Base-by-base conservation (phyloP, 306 rosid species). In the Fragaria iinumae region DNA sequence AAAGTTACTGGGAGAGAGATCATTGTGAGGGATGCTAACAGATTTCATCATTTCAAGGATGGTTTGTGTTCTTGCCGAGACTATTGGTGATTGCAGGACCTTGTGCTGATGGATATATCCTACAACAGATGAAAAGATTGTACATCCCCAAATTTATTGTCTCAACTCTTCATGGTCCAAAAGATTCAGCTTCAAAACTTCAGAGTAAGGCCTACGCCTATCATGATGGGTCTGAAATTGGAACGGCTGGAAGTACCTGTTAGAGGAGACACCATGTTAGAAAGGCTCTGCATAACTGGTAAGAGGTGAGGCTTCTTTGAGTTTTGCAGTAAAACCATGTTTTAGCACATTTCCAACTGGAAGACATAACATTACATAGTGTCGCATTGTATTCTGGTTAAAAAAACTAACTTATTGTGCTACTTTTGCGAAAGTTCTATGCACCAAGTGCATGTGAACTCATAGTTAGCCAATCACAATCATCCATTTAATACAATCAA, bases 11-110 rank as follows among this genome's bases (percentile, higher is more conserved):
- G 87, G 72, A 87, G 93, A 80, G 93, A 89, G 82, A 91, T 91
- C 75, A 83, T 86, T 60, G 65, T 91, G 80, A 91, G 93, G 88
- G 93, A 89, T 79, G 89, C 91, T 68, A 87, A 91, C 80, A 82
- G 91, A 78, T 89, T 91, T 86, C 96, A 89, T 77, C 91, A 89
- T 86, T 91, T 91, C 60, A 91, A 84, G 84, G 89, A 86, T 76
- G 96, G 90, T 36, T 39, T 67, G 76, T 89, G 93, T 84, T 89
- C 93, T 81, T 91, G 93, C 80, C 78, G 74, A 82, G 96, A 91
- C 83, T 91, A 79, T 80, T 91, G 96, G 96, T 87, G 80, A 83
- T 75, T 79, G 44, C 63, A 63, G 17, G 60, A 57, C 84, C 72
- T 29, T 67, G 21, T 59, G 49, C 16, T 45, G 6, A 34, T 69